Evolutionary conservation across 345 rosid genomes (phyloP), one percentile per base, ranked within the genome.

Genomic region (Eucalyptus tenuipes): DNA sequence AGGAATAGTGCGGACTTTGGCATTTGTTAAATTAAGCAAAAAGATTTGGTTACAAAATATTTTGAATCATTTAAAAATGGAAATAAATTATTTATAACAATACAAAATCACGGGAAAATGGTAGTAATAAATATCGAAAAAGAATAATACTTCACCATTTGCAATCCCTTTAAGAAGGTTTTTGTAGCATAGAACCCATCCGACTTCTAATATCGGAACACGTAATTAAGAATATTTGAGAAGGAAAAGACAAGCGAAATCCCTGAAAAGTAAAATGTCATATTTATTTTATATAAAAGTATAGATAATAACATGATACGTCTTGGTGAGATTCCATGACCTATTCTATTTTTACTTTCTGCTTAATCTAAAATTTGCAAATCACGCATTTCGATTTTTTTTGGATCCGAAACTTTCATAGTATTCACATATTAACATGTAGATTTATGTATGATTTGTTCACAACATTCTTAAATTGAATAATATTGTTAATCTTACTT

Each of bases 241-340:
- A 75, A 37, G 8, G 22, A 75, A 75, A 20, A 75, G 11, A 37
- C 11, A 2, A 40, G 3, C 0, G 1, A 5, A 6, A 75, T 11
- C 84, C 84, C 1, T 20, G 1, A 75, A 75, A 40, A 20, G 14
- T 18, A 75, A 22, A 40, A 40, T 4, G 29, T 20, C 84, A 3
- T 20, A 8, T 75, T 37, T 20, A 37, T 29, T 40, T n/a, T n/a
- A 29, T 61, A 18, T 71, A 33, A 37, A 24, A 71, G 14, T 3
- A 18, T 8, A 20, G 17, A 61, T 13, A 29, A 13, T 20, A 24
- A 75, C 4, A 75, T 10, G 47, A 75, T 75, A 40, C 2, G 0
- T 37, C 16, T 6, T 6, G 2, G 15, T 40, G 82, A 37, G 27
- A 18, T 71, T 68, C 10, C 7, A 71, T 8, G 25, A 6, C 15